Evolutionary conservation across 2,329 filamentous ascomycete genomes (phyloP), one percentile per base, ranked within the genome.

Genomic region (Helminthosporium solani): DNA sequence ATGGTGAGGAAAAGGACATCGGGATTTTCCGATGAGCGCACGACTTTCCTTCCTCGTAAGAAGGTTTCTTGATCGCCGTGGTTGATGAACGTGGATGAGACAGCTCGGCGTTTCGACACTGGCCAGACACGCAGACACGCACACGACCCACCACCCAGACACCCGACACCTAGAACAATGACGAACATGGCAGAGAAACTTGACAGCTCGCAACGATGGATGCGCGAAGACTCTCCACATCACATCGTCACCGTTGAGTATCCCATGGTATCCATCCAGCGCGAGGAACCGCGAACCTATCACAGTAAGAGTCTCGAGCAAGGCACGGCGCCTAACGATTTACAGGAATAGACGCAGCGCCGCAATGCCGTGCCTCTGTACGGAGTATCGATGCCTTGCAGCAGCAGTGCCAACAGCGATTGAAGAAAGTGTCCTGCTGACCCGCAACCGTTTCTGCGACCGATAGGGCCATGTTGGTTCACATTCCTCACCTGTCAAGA

Each of bases 361-460:
- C n/a, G n/a, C n/a, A n/a, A n/a, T n/a, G n/a, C n/a, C n/a, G n/a
- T n/a, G n/a, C n/a, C n/a, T 31, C 33, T 14, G 28, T 37, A 36
- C 44, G 37, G 44, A 31, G 25, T 38, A 21, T 16, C 21, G 14
- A 28, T 19, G 42, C 25, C 27, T 40, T 41, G 47, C 42, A 50
- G 47, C 33, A 51, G 47, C 43, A 45, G 44, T 31, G 40, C 31
- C 33, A 16, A 33, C 20, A 28, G 16, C n/a, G n/a, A n/a, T 19
- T n/a, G 34, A 30, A 35, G 43, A 33, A 21, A 48, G n/a, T 51
- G 52, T 33, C 54, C 48, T 52, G 52, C 45, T 59, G 56, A 57
- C 56, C 28, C 52, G 44, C 42, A 54, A 55, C 54, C 54, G 45
- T 44, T 53, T 54, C 48, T 56, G 52, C 56, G 45, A 48, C 56